Evolutionary conservation across 352 stramenopile species (phyloP).

Genomic region (Phytophthora europaea): DNA sequence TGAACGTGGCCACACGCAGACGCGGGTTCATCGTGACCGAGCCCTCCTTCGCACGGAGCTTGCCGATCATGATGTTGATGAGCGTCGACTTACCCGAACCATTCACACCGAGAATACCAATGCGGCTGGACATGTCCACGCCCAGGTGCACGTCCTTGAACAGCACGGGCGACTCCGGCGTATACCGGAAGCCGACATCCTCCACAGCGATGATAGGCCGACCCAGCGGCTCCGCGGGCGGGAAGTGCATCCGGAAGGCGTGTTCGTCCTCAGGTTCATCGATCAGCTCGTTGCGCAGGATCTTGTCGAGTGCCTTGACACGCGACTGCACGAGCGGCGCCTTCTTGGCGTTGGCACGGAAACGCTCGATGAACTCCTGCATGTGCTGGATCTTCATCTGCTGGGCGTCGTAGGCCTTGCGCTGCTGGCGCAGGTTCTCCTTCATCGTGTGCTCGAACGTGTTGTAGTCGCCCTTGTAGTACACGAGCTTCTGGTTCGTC

Average conservation of each 20-base stretch:
- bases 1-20: conserved; percentile 96
- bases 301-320: conserved; percentile 95
- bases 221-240: conserved; percentile 94
- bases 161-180: conserved; percentile 61
- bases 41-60: conserved; percentile 88
- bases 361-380: conserved; percentile 98
- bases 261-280: conserved; percentile 95
- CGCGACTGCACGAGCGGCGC: conserved; percentile 97
- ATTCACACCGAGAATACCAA: conserved; percentile 95
- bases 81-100: conserved; percentile 96
- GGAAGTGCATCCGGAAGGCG: conserved; percentile 96
- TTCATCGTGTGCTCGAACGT: conserved; percentile 96
- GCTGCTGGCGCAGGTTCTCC: conserved; percentile 95
- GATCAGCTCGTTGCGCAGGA: conserved; percentile 88
- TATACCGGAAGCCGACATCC: conserved; percentile 85
- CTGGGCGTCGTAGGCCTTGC: conserved; percentile 90
- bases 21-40: conserved; percentile 92
- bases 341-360: conserved; percentile 96
- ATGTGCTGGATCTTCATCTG: conserved; percentile 95
- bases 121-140: conserved; percentile 95
- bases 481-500: conserved; percentile 92
- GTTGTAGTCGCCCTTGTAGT: conserved; percentile 97
- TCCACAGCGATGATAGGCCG: conserved; percentile 97
- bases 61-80: conserved; percentile 97
- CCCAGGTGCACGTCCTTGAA: conserved; percentile 96